Evolutionary conservation across 345 rosid genomes (phyloP).

Genomic region (Hibiscus mutabilis): DNA sequence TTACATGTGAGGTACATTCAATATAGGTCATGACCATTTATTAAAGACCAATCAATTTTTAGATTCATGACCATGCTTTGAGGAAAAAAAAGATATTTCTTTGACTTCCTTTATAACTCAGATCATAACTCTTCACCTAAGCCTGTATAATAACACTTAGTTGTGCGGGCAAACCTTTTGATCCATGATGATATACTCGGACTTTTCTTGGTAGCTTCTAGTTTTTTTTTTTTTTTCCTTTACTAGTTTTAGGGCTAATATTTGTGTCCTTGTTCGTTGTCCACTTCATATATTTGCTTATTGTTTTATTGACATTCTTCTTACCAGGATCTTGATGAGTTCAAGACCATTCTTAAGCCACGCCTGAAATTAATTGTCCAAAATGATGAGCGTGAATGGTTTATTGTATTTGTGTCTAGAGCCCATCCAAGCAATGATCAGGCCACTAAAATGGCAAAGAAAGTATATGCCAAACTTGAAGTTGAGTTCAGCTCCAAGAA

Average conservation of each 20-base stretch:
- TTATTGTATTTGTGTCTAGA: slow-evolving; percentile 86
- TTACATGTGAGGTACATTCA: slow-evolving; percentile 79
- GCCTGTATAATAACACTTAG: not conserved
- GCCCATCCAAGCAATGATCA: slow-evolving; percentile 88
- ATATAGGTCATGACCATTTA: not conserved
- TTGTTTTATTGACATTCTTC: not conserved
- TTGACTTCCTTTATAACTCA: not conserved
- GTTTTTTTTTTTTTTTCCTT: not conserved
- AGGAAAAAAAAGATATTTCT: not conserved
- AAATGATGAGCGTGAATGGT: slow-evolving; percentile 94
- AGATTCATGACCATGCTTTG: not conserved
- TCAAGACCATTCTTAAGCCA: slow-evolving; percentile 88
- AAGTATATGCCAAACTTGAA: slow-evolving; percentile 83
- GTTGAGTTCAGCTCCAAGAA: slow-evolving; percentile 94
- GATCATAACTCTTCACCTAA: not conserved
- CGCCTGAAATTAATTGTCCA: slow-evolving; percentile 83
- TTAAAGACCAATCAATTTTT: not conserved
- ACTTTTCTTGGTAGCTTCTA: not conserved
- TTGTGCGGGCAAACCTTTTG: not conserved
- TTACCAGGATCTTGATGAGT: slow-evolving; percentile 94
- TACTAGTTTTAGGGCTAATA: slow-evolving; percentile 7
- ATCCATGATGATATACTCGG: not conserved
- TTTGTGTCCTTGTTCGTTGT: not conserved
- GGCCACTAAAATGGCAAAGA: slow-evolving; percentile 80
- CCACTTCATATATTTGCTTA: not conserved